Evolutionary conservation across 2,329 filamentous ascomycete species (phyloP).

Genomic region (Whalleya microplaca): DNA sequence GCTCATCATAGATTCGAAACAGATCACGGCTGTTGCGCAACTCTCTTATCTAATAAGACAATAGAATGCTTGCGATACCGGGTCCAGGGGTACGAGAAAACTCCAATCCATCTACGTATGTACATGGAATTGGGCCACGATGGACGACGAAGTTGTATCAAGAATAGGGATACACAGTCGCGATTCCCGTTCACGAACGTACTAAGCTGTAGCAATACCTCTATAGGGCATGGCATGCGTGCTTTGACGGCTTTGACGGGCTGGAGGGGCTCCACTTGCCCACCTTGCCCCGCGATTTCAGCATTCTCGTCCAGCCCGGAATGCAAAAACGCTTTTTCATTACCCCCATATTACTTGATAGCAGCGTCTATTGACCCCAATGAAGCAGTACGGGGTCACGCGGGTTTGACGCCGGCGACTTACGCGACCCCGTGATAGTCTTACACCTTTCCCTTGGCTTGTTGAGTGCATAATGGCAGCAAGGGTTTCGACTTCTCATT

Average conservation of each 20-base stretch:
- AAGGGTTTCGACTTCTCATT: slow-evolving; percentile 27
- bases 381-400: slow-evolving; percentile 32
- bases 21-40: slow-evolving; percentile 21
- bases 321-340: slow-evolving; percentile 31
- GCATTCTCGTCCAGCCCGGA: slow-evolving; percentile 18
- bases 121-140: slow-evolving; percentile 12
- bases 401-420: slow-evolving; percentile 35
- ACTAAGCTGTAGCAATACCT: not conserved
- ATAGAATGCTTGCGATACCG: slow-evolving; percentile 21
- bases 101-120: not conserved
- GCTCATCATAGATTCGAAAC: not conserved
- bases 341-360: slow-evolving; percentile 43
- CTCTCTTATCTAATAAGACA: slow-evolving; percentile 13
- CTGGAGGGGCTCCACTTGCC: not conserved
- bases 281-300: slow-evolving; percentile 33
- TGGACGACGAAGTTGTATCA: not conserved
- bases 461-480: slow-evolving; percentile 19
- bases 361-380: slow-evolving; percentile 30
- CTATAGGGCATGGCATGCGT: not conserved
- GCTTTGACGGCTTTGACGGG: not conserved
- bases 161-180: not conserved
- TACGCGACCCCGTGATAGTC: slow-evolving; percentile 33
- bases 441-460: slow-evolving; percentile 21
- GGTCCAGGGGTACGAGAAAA: slow-evolving; percentile 4
- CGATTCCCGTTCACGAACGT: not conserved